These are phyloP conservation scores for Lentinula boryana DNA, from an alignment of 768 basidiomycete genomes.

Conservation along the genomic window DNA sequence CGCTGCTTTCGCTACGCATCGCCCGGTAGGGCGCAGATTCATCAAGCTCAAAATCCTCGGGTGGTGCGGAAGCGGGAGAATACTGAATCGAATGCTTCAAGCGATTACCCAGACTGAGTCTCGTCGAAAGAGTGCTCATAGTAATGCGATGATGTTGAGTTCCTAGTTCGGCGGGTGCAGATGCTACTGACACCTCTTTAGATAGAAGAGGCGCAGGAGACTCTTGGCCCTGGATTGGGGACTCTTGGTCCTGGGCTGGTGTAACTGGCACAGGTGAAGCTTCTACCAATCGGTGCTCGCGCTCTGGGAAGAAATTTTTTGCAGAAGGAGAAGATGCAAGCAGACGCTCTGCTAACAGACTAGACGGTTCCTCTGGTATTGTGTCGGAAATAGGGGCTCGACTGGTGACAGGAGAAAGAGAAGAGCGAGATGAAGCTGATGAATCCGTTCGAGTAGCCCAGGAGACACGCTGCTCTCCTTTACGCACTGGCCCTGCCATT, in stretches of 20 bases:
- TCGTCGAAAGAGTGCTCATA: slow-evolving; percentile 16
- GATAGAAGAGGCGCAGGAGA: neutral
- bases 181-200: slow-evolving; percentile 13
- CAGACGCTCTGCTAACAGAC: slow-evolving; percentile 5
- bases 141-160: slow-evolving; percentile 26
- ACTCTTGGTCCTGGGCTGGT: slow-evolving; percentile 2
- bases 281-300: slow-evolving; percentile 31
- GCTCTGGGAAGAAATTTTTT: slow-evolving; percentile 26
- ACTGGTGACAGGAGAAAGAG: slow-evolving; percentile 17
- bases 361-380: slow-evolving; percentile 11
- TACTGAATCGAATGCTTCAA: neutral
- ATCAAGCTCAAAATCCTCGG: slow-evolving; percentile 24
- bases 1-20: slow-evolving; percentile 2
- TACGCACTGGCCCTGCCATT: slow-evolving; percentile 64
- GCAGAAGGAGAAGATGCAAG: neutral
- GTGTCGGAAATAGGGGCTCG: slow-evolving; percentile 3
- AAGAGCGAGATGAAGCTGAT: slow-evolving; percentile 23
- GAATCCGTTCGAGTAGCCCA: slow-evolving; percentile 50
- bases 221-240: neutral
- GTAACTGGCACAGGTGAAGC: slow-evolving; percentile 34
- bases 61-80: neutral
- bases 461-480: slow-evolving; percentile 41
- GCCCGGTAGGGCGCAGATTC: slow-evolving; percentile 21
- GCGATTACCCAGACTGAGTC: slow-evolving; percentile 26
- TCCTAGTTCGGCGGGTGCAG: slow-evolving; percentile 53